Percentiles rank a stretch among this genome's conserved stretches.
These are phyloP conservation scores for Saccharomycopsis sp. DNA, from an alignment of 805 yeast species.

Conservation along the genomic window DNA sequence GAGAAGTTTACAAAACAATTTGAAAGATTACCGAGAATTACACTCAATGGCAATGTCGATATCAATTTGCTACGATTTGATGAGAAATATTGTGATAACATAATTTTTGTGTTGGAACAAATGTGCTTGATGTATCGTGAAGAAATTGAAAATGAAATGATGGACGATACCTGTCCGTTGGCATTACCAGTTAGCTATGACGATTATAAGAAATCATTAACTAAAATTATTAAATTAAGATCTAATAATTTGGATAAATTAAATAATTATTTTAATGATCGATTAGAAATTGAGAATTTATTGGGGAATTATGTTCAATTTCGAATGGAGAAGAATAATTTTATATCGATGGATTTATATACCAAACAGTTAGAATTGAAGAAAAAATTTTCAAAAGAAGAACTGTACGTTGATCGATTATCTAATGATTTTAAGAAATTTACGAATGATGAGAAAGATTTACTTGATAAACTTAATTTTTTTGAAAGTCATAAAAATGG, in stretches of 20 bases:
- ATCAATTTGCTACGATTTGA: no score
- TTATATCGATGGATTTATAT: constrained; percentile 8
- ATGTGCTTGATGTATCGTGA: background rate
- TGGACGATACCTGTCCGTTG: background rate
- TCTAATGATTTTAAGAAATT: constrained; percentile 8
- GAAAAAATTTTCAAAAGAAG: constrained; percentile 11
- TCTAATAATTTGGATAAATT: constrained; percentile 5
- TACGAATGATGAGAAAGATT: constrained; percentile 2
- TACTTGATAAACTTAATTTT: constrained; percentile 2
- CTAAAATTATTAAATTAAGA: constrained; percentile 12
- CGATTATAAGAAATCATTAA: constrained; percentile 9
- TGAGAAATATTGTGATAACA: no score
- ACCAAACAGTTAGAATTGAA: constrained; percentile 13
- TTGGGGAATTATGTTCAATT: constrained; percentile 16
- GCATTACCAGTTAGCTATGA: constrained; percentile 5
- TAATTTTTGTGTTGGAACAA: no score
- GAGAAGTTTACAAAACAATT: background rate
- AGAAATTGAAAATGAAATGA: background rate
- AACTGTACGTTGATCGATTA: constrained; percentile 16
- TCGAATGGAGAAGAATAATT: constrained; percentile 17
- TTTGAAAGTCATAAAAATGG: constrained; percentile 15
- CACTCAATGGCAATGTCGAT: no score
- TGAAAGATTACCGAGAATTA: no score
- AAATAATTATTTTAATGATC: constrained; percentile 2
- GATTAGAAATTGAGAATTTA: constrained; percentile 6